Evolutionary conservation across 2,329 filamentous ascomycete genomes (phyloP).

Genomic region (Plenodomus lindquistii): DNA sequence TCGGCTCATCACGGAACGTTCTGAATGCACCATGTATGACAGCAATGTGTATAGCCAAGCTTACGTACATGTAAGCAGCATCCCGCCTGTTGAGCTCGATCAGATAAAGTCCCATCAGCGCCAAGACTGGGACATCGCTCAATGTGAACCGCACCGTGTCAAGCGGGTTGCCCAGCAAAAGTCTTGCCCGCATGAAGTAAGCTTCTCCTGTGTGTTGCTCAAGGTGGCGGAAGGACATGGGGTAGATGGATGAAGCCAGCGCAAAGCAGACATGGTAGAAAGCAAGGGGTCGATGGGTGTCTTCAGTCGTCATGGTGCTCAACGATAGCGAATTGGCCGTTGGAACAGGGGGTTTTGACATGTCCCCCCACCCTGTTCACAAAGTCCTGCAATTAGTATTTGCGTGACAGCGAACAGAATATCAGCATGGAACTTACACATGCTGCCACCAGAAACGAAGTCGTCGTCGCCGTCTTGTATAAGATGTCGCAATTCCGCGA

Average conservation of each 20-base stretch:
- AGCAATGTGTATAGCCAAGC: constrained; percentile 30
- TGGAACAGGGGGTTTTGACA: constrained; percentile 15
- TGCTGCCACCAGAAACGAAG: constrained; percentile 27
- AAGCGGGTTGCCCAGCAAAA: constrained; percentile 30
- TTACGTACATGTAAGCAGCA: constrained; percentile 31
- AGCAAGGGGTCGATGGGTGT: constrained; percentile 23
- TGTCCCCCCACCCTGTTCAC: constrained; percentile 25
- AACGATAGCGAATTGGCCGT: constrained; percentile 16
- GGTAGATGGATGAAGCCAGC: constrained; percentile 21
- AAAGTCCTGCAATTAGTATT: not conserved
- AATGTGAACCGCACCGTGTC: constrained; percentile 30
- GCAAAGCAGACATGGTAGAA: constrained; percentile 34
- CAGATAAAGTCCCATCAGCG: constrained; percentile 33
- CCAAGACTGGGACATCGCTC: constrained; percentile 27
- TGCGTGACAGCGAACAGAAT: too few relatives aligned
- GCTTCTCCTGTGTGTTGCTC: constrained; percentile 24
- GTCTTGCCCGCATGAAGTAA: constrained; percentile 31
- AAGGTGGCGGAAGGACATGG: constrained; percentile 12
- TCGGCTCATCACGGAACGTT: constrained; percentile 21
- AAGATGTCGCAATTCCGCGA: constrained; percentile 22
- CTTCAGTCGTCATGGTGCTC: constrained; percentile 19
- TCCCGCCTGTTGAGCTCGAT: constrained; percentile 36
- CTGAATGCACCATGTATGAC: constrained; percentile 29
- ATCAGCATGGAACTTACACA: constrained; percentile 11
- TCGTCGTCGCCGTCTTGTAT: constrained; percentile 30